Evolutionary conservation across 352 stramenopile species (phyloP).

Genomic region (Nothophytophthora sp.): DNA sequence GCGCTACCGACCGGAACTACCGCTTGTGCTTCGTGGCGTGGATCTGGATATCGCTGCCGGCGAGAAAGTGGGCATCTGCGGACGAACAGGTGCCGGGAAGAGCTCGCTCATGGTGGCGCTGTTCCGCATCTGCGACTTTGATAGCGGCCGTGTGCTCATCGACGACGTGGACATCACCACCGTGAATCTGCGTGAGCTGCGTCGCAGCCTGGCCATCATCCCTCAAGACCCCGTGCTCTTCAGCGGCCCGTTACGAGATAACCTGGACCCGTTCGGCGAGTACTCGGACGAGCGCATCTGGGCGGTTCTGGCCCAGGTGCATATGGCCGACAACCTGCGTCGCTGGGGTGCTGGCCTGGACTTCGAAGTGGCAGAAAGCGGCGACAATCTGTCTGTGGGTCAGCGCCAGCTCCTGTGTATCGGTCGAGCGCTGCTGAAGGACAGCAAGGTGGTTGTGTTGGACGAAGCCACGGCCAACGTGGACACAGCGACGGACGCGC

Average conservation of each 20-base stretch:
- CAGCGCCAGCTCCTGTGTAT: slow-evolving; percentile 95
- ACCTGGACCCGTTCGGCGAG: slow-evolving; percentile 88
- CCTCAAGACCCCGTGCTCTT: slow-evolving; percentile 87
- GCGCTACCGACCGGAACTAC: slow-evolving; percentile 42
- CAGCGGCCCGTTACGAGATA: slow-evolving; percentile 79
- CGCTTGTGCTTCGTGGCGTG: slow-evolving; percentile 37
- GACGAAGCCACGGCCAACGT: slow-evolving; percentile 94
- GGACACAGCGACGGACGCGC: slow-evolving; percentile 55
- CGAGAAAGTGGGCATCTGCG: slow-evolving; percentile 63
- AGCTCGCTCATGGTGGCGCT: slow-evolving; percentile 43
- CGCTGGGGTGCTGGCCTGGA: slow-evolving; percentile 62
- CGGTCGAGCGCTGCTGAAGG: slow-evolving; percentile 87
- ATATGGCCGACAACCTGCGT: slow-evolving; percentile 54
- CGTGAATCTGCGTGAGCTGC: slow-evolving; percentile 20
- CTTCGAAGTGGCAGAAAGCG: slow-evolving; percentile 87
- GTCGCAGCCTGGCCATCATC: slow-evolving; percentile 35
- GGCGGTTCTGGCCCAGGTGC: slow-evolving; percentile 46
- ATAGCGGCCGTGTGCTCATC: slow-evolving; percentile 77
- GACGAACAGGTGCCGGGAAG: slow-evolving; percentile 48
- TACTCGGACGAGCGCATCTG: slow-evolving; percentile 63
- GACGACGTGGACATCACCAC: slow-evolving; percentile 74
- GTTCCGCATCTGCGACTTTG: slow-evolving; percentile 42
- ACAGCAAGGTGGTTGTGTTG: slow-evolving; percentile 92
- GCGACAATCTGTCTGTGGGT: slow-evolving; percentile 92
- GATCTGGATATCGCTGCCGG: slow-evolving; percentile 34